Evolutionary conservation across 768 basidiomycete species (phyloP).

Genomic region (Phylloporus rhodoxanthus): DNA sequence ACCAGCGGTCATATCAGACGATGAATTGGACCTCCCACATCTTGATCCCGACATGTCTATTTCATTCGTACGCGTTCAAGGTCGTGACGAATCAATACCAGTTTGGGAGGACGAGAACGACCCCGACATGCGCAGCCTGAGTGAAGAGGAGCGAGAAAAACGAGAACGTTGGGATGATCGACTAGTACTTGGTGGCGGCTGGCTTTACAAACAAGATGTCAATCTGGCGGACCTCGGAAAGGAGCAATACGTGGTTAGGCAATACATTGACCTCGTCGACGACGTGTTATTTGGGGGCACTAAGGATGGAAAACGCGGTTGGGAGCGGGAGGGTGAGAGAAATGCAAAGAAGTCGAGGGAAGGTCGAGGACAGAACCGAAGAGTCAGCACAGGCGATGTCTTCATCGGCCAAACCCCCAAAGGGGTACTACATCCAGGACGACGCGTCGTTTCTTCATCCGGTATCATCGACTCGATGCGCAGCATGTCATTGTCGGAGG

Average conservation of each 20-base stretch:
- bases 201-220: conserved; percentile 72
- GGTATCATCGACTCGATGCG: conserved; percentile 53
- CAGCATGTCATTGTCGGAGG: conserved; percentile 44
- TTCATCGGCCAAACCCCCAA: conserved; percentile 20
- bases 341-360: conserved; percentile 40
- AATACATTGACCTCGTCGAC: conserved; percentile 75
- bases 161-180: conserved; percentile 77
- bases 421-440: conserved; percentile 23
- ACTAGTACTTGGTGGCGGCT: conserved; percentile 74
- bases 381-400: conserved; percentile 28
- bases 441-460: conserved; percentile 51
- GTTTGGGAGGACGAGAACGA: conserved; percentile 78
- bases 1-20: conserved; percentile 39
- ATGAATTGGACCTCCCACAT: conserved; percentile 25
- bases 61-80: conserved; percentile 66
- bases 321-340: conserved; percentile 43
- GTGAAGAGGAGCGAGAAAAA: conserved; percentile 49
- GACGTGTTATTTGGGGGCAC: conserved; percentile 67
- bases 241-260: conserved; percentile 51
- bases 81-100: conserved; percentile 56
- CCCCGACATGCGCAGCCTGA: conserved; percentile 36
- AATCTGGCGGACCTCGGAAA: conserved; percentile 45
- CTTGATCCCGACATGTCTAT: conserved; percentile 58
- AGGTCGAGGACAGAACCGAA: conserved; percentile 33
- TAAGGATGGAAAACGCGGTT: conserved; percentile 43